Evolutionary conservation across 257 asterid genomes (phyloP), one percentile per base, ranked within the genome.

Genomic region (Solanum sejunctum): DNA sequence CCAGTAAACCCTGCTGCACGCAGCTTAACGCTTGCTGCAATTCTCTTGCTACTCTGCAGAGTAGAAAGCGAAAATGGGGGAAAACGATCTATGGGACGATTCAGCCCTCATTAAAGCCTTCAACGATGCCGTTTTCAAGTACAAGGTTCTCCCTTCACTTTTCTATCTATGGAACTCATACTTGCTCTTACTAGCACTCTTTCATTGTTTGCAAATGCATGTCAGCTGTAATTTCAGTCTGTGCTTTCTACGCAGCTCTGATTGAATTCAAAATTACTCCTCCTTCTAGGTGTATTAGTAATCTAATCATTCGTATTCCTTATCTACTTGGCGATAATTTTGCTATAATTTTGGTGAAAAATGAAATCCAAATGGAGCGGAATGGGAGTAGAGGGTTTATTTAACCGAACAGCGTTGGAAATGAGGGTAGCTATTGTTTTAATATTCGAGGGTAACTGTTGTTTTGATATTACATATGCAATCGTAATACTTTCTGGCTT

Each of bases 11-110:
- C 82, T 51, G 56, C 57, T 20, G 45, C 45, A 11, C 21, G 16
- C 45, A 51, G 82, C 47, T 77, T 51, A 77, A 51, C 52, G 26
- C 64, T 26, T 47, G 41, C 79, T 36, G 23, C 49, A 69, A 39
- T 8, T 51, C 23, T 20, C 12, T 45, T 79, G 84, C 55, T 56
- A 57, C 16, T 72, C 17, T 13, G 45, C 57, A 85, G 56, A 70
- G 79, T 18, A 41, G 79, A 70, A 72, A 72, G 84, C 71, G 45
- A 51, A 36, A 73, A 91, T 92, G 94, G 96, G 89, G 86, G 91
- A 83, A 67, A 90, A 89, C 54, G 95, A 92, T 32, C 86, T 95
- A 0, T 94, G 98, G 98, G 98, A 93, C 85, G 98, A 95, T 88
- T 91, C 96, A 39, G 93, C 91, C 32, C 94, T 95, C 56, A 71